These are phyloP conservation scores for Platanthera guangdongensis DNA, from an alignment of 106 monocot species.

Conservation along the genomic window DNA sequence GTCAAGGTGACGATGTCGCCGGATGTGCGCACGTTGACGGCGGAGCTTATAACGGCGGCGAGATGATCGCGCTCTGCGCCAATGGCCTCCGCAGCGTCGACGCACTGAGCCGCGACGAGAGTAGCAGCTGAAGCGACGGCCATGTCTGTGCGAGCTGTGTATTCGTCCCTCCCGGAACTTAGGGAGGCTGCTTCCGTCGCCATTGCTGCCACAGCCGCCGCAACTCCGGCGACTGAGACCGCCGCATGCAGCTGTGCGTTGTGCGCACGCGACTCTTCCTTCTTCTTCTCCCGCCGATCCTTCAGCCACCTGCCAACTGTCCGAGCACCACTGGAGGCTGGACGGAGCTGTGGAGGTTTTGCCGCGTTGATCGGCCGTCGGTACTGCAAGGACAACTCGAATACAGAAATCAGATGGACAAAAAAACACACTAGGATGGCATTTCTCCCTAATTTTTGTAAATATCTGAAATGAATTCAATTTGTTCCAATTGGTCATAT, in stretches of 20 bases:
- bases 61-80: conserved; percentile 75
- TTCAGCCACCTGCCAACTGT: conserved; percentile 91
- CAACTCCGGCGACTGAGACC: conserved; percentile 81
- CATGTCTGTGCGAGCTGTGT: conserved; percentile 53
- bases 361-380: conserved; percentile 1
- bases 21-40: conserved; percentile 63
- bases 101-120: conserved; percentile 78
- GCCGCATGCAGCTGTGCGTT: conserved; percentile 90
- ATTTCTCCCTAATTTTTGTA: background rate
- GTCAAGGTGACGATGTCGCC: conserved; percentile 72
- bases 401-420: too few relatives aligned
- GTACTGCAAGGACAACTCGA: conserved; percentile 30
- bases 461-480: too few relatives aligned
- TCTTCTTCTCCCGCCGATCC: conserved; percentile 76
- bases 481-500: too few relatives aligned
- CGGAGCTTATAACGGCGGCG: conserved; percentile 58
- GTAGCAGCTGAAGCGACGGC: conserved; percentile 79
- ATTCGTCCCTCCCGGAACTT: conserved; percentile 38
- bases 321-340: conserved; percentile 12
- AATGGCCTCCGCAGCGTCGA: conserved; percentile 72
- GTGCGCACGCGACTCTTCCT: conserved; percentile 82
- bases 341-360: background rate
- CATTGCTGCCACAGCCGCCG: conserved; percentile 63
- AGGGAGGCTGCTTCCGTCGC: conserved; percentile 38
- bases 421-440: background rate